A percentile compares a stretch with the other conserved stretches of the same genome.
phyloP scores from a whole-genome alignment of 129 eudicot genomes.

The Artemisia annua region DNA sequence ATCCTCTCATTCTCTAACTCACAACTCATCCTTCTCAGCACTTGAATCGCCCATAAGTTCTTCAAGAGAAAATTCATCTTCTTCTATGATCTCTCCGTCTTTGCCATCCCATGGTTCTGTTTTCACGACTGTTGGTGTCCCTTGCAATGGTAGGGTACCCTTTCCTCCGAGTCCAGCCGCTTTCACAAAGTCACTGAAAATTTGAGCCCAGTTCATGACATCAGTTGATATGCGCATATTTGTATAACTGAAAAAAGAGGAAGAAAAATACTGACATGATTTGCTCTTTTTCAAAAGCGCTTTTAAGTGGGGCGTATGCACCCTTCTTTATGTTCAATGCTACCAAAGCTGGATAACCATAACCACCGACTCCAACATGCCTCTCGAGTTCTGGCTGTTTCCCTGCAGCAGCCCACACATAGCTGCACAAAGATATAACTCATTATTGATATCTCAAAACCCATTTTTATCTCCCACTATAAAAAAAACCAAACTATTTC shows the following conservation, averaged over 20 bases:
- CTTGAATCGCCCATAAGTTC: constrained; percentile 77
- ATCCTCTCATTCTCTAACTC: constrained; percentile 33
- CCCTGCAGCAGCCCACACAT: constrained; percentile 93
- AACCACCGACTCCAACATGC: constrained; percentile 93
- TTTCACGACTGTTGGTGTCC: constrained; percentile 52
- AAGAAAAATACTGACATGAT: constrained; percentile 54
- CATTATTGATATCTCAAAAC: neutral
- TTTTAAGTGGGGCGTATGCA: constrained; percentile 76
- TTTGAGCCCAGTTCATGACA: neutral
- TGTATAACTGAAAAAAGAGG: neutral
- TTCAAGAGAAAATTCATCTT: constrained; percentile 89
- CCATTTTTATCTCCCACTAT: neutral
- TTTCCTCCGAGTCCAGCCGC: constrained; percentile 88
- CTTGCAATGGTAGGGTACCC: constrained; percentile 68
- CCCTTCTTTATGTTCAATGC: constrained; percentile 84
- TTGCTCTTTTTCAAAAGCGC: constrained; percentile 80
- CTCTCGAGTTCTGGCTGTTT: constrained; percentile 91
- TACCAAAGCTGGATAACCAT: constrained; percentile 92
- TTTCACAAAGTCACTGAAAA: constrained; percentile 77
- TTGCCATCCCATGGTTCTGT: constrained; percentile 91
- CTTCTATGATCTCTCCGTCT: constrained; percentile 83
- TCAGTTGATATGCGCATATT: neutral
- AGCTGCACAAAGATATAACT: constrained; percentile 48
- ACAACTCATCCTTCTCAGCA: constrained; percentile 48
- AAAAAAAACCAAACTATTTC: neutral